Percentiles rank a stretch among this genome's conserved stretches.
These are phyloP conservation scores for Emergomyces africanus DNA, from an alignment of 2,329 filamentous ascomycete species.

Conservation along the genomic window DNA sequence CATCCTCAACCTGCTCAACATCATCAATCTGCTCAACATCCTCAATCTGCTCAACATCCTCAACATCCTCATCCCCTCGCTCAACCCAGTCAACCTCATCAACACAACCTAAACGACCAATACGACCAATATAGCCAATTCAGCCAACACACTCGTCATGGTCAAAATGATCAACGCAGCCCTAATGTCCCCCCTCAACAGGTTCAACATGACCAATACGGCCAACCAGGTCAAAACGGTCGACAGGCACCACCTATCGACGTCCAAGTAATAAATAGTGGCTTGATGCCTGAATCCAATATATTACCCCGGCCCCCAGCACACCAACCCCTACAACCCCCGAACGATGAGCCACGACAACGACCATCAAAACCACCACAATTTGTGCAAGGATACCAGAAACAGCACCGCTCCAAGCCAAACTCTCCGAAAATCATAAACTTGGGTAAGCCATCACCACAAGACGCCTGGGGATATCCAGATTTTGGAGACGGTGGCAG, in stretches of 20 bases:
- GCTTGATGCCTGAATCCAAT: neutral
- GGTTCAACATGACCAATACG: neutral
- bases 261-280: neutral
- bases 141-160: too few species aligned
- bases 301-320: neutral
- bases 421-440: slow-evolving; percentile 8
- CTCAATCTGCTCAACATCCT: too few species aligned
- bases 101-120: too few species aligned
- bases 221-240: neutral
- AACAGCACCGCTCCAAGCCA: neutral
- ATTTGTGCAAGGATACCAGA: neutral
- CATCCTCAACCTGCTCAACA: neutral
- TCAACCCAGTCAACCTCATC: too few species aligned
- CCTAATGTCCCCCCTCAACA: neutral
- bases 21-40: neutral
- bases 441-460: slow-evolving; percentile 3
- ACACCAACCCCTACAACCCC: neutral
- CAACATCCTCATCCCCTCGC: too few species aligned
- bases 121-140: too few species aligned
- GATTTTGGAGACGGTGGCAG: slow-evolving; percentile 13
- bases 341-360: neutral
- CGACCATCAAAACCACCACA: neutral
- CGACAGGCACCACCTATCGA: neutral
- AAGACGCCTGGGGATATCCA: slow-evolving; percentile 4
- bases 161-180: too few species aligned